Percentiles rank a stretch among this genome's conserved stretches.
Evolutionary conservation across 768 basidiomycete genomes (phyloP).

Genomic region (Lactarius evosmus): DNA sequence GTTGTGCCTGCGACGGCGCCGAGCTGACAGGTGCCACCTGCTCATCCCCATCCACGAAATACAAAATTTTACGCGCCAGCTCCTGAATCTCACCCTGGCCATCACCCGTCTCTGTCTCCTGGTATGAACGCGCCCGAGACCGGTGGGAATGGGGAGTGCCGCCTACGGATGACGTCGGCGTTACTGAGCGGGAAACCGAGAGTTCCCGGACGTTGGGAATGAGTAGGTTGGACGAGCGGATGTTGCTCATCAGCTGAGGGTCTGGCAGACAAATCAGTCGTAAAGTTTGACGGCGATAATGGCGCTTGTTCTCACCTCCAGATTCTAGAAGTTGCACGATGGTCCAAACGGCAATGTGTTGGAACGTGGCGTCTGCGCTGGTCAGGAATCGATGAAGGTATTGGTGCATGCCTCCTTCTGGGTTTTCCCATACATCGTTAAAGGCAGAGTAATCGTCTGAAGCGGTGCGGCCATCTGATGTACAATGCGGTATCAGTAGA

Average conservation of each 20-base stretch:
- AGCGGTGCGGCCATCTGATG: conserved; percentile 66
- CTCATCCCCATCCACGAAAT: conserved; percentile 80
- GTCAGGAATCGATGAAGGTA: conserved; percentile 94
- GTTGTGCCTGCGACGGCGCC: conserved; percentile 62
- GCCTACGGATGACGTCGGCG: conserved; percentile 64
- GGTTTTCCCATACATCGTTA: conserved; percentile 97
- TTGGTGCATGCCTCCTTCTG: conserved; percentile 93
- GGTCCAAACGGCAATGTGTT: conserved; percentile 99
- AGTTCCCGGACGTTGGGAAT: conserved; percentile 85
- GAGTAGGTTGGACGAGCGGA: conserved; percentile 77
- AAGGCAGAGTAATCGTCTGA: conserved; percentile 94
- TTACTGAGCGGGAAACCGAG: conserved; percentile 64
- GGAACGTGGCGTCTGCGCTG: conserved; percentile 94
- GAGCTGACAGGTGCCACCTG: conserved; percentile 57
- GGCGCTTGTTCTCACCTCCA: conserved; percentile 52
- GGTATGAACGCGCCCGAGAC: conserved; percentile 67
- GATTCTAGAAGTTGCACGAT: conserved; percentile 97
- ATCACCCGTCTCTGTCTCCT: conserved; percentile 80
- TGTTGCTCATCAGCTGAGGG: conserved; percentile 84
- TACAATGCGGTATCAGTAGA: conserved; percentile 6
- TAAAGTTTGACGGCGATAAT: conserved; percentile 1
- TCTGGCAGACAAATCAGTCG: conserved; percentile 44
- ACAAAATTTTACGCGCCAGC: conserved; percentile 79
- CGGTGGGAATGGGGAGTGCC: conserved; percentile 71
- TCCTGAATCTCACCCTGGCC: conserved; percentile 90